Base-by-base conservation (phyloP, 1,284 basidiomycete genomes). In the Spongiforma sp. region DNA sequence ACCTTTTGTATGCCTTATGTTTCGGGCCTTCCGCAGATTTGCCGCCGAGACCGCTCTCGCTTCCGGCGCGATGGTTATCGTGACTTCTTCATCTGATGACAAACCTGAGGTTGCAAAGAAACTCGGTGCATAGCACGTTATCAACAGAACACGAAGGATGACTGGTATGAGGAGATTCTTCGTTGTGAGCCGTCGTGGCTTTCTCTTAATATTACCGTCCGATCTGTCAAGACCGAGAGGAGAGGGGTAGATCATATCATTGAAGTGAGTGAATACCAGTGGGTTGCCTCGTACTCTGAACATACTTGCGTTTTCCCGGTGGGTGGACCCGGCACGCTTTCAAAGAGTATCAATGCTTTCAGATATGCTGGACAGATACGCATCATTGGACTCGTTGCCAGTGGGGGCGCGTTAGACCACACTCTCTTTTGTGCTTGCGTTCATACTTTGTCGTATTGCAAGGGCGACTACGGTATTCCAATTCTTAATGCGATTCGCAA, bases 81-180 rank as follows among this genome's bases (percentile, higher is more conserved):
- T 81, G 28, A 89, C 86, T 1, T 88, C 86, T 1, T 88, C 86
- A 1, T 86, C 85, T 1, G 85, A 88, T 66, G 82, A 84, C 37
- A 90, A 90, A 73, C 77, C 87, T 11, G 78, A 83, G 65, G 59
- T 81, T 17, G 82, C 80, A 0, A 77, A 77, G 61, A 77, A 79
- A 61, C 77, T 87, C 15, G 86, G 85, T 4, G 86, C 82, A 1
- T 80, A 82, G 9, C 78, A 85, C 64, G 62, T 82, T 14, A 84
- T 89, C 74, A 89, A 90, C 73, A 90, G 74, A 83, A 80, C 52
- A 82, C 71, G 57, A 81, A 75, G 14, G 83, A 84, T 0, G 74
- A 88, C 53, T 89, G 86, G 88, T 82, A 85, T 33, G 74, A 85
- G 52, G 82, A 85, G 64, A 83, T 86, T 3, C 63, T 82, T 55